Evolutionary conservation across 257 asterid species (phyloP), one percentile per base, ranked within the genome.

Genomic region (Capsicum chinense): DNA sequence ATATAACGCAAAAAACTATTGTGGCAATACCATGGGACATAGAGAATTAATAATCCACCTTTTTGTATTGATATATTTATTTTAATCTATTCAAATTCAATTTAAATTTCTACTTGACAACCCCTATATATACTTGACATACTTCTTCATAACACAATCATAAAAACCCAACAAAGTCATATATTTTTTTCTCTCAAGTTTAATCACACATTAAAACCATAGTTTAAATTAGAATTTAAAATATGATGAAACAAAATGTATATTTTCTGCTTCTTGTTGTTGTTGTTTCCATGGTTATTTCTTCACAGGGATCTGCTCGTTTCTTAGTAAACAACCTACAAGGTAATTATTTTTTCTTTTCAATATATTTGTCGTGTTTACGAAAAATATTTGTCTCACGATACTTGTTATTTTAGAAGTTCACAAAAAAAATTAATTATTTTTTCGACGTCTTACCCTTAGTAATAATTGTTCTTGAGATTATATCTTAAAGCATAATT

Each of bases 241-340:
- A 82, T 35, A 56, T 52, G 64, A 82, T 82, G 84, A 82, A 48
- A 54, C 79, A 33, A 82, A 82, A 66, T 7, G 60, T 64, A 48
- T 37, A 63, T 50, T 82, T 70, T 42, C 2, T 21, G 16, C 13
- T 69, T 26, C 14, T 66, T 81, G 35, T 79, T n/a, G n/a, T 66
- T 16, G 12, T 82, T 82, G 64, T 64, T 48, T 76, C 63, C 26
- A 63, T 63, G 79, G 5, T 82, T 54, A 66, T 70, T n/a, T 82
- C 37, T 35, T 82, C 84, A 82, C 84, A 66, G 26, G 17, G 33
- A n/a, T 82, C 79, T 21, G 50, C 67, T 48, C 79, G 8, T 26
- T 26, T 50, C 62, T 50, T 66, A 14, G 56, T n/a, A 66, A 82
- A 50, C 67, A 66, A 82, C 3, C 0, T 33, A 0, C 84, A 50